Conservation (phyloP, 371 early-diverging fungal genomes). For the Ordospora pajunii region DNA sequence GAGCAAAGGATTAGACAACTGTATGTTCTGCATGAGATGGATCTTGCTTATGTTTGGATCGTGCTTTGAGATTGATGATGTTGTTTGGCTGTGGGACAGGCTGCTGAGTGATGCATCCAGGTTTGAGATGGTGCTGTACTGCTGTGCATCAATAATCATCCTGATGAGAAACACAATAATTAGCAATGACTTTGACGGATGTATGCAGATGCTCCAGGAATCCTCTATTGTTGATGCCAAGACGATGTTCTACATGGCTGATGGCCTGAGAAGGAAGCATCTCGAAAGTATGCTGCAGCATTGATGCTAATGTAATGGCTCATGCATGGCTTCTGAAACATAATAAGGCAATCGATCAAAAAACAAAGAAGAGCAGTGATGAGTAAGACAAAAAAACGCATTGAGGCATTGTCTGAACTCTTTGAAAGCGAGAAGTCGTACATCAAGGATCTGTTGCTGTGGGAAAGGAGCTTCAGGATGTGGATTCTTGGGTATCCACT, state of each 20-base stretch:
- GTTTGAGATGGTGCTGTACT: conserved; percentile 55
- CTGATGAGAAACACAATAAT: conserved; percentile 46
- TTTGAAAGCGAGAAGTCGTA: conserved; percentile 49
- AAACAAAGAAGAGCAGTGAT: conserved; percentile 23
- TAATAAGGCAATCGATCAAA: neutral
- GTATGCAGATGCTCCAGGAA: conserved; percentile 48
- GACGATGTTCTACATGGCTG: conserved; percentile 47
- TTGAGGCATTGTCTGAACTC: conserved; percentile 51
- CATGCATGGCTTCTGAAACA: neutral
- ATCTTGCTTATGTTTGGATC: conserved; percentile 53
- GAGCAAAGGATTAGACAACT: conserved; percentile 36
- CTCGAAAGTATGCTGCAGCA: neutral
- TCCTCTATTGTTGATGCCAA: conserved; percentile 21
- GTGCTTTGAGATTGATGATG: conserved; percentile 51
- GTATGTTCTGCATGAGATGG: conserved; percentile 57
- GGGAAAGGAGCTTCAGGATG: conserved; percentile 42
- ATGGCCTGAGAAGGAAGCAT: conserved; percentile 36
- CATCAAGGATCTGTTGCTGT: conserved; percentile 37
- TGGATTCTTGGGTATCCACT: conserved; percentile 26
- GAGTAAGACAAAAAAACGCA: conserved; percentile 29
- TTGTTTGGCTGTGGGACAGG: conserved; percentile 60
- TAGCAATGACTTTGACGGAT: conserved; percentile 31
- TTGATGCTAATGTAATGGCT: neutral
- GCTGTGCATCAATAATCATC: conserved; percentile 48
- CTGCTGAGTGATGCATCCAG: conserved; percentile 54